phyloP scores from a whole-genome alignment of 2,329 filamentous ascomycete species.

The Exophiala oligosperma region DNA sequence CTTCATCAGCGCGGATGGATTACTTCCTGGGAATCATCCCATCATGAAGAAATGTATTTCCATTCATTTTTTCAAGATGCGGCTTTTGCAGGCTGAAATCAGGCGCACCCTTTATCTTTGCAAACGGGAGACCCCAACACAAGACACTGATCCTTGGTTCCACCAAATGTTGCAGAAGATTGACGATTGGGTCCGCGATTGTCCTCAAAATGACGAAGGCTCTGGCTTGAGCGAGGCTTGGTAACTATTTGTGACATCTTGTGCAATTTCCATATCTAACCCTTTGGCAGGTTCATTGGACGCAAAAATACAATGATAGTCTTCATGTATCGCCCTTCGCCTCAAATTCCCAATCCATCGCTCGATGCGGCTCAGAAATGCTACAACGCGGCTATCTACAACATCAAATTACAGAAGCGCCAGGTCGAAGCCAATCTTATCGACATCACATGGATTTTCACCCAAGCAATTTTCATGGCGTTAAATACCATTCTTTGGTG shows the following conservation, averaged over 20 bases:
- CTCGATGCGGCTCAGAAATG: slow-evolving; percentile 75
- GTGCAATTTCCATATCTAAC: slow-evolving; percentile 34
- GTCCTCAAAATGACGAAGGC: slow-evolving; percentile 69
- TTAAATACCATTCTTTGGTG: slow-evolving; percentile 92
- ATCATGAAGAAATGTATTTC: slow-evolving; percentile 84
- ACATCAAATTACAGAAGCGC: slow-evolving; percentile 76
- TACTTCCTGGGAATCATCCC: slow-evolving; percentile 66
- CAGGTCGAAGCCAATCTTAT: slow-evolving; percentile 75
- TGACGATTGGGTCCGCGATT: slow-evolving; percentile 73
- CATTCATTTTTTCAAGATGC: slow-evolving; percentile 93
- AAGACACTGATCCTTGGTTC: slow-evolving; percentile 87
- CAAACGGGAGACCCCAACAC: slow-evolving; percentile 72
- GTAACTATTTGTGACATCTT: slow-evolving; percentile 52
- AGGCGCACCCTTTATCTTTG: slow-evolving; percentile 81
- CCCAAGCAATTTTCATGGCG: slow-evolving; percentile 85
- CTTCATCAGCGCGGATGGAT: slow-evolving; percentile 75
- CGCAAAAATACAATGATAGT: slow-evolving; percentile 86
- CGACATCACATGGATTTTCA: slow-evolving; percentile 92
- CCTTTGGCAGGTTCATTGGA: slow-evolving; percentile 50
- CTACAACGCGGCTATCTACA: slow-evolving; percentile 77
- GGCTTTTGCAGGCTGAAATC: slow-evolving; percentile 83
- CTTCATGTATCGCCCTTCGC: slow-evolving; percentile 84
- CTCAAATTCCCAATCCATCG: slow-evolving; percentile 85
- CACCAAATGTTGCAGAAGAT: slow-evolving; percentile 74
- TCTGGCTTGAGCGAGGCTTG: slow-evolving; percentile 76